These are phyloP conservation scores for Zygotorulaspora sp. DNA, from an alignment of 805 yeast species.

Conservation along the genomic window DNA sequence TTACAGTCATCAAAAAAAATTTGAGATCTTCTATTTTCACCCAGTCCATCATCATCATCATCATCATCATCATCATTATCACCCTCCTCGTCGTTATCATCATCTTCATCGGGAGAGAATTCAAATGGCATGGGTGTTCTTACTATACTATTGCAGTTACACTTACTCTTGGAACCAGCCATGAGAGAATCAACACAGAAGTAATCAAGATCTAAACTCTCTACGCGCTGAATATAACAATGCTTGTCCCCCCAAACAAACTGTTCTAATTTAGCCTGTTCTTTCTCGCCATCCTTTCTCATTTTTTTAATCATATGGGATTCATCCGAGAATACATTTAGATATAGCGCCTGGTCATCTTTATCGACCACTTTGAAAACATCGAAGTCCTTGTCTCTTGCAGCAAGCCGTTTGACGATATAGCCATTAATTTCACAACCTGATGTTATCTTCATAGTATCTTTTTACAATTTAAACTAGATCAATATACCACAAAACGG, in stretches of 20 bases:
- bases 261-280: not conserved
- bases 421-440: slow-evolving; percentile 5
- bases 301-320: slow-evolving; percentile 1
- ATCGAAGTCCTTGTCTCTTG: slow-evolving; percentile 2
- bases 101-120: slow-evolving; percentile 1
- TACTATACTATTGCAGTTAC: slow-evolving; percentile 5
- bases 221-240: slow-evolving; percentile 2
- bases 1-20: not conserved
- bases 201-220: slow-evolving; percentile 4
- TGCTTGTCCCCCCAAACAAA: slow-evolving; percentile 3
- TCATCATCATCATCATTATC: slow-evolving; percentile 11
- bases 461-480: not conserved
- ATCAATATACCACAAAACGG: not conserved
- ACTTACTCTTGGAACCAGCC: slow-evolving; percentile 8
- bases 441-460: not conserved
- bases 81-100: slow-evolving; percentile 13
- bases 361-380: slow-evolving; percentile 6
- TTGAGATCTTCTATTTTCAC: slow-evolving; percentile 2
- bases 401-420: slow-evolving; percentile 3
- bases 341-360: not conserved
- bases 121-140: slow-evolving; percentile 13
- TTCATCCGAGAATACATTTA: slow-evolving; percentile 3
- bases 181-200: slow-evolving; percentile 1
- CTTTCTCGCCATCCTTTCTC: not conserved
- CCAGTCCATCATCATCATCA: slow-evolving; percentile 6